Evolutionary conservation across 345 rosid species (phyloP).

Genomic region (Camelina neglecta): DNA sequence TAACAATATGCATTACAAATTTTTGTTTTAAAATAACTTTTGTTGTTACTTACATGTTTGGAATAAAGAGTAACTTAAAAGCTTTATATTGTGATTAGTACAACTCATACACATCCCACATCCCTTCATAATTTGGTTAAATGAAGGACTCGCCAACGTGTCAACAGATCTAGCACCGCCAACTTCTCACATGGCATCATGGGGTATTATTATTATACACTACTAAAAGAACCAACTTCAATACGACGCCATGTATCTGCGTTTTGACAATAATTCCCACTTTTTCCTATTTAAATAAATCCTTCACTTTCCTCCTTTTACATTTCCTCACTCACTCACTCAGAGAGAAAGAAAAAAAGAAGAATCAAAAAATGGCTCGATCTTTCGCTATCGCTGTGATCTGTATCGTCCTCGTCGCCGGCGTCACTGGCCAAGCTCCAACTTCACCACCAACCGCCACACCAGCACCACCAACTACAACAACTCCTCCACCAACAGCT

Average conservation of each 20-base stretch:
- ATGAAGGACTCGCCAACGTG: conserved; percentile 33
- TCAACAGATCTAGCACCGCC: conserved; percentile 47
- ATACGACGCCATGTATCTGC: conserved; percentile 45
- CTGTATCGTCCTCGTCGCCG: conserved; percentile 57
- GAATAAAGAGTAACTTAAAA: conserved; percentile 38
- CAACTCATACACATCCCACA: conserved; percentile 45
- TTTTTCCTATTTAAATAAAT: conserved; percentile 33
- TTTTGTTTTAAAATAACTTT: background rate
- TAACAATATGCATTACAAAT: background rate
- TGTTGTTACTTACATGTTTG: conserved; percentile 8
- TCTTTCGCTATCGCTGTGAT: conserved; percentile 47
- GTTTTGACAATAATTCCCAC: conserved; percentile 28
- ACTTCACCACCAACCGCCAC: conserved; percentile 56
- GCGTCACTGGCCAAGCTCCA: conserved; percentile 73
- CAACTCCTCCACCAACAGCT: conserved; percentile 49
- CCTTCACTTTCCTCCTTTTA: conserved; percentile 25
- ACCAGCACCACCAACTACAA: conserved; percentile 45
- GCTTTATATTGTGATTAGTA: conserved; percentile 19
- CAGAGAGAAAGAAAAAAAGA: background rate
- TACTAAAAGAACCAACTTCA: conserved; percentile 18
- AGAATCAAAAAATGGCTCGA: conserved; percentile 48
- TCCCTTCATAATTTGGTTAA: conserved; percentile 31
- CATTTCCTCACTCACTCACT: conserved; percentile 32
- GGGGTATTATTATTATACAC: conserved; percentile 16
- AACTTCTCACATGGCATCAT: conserved; percentile 44